Percentiles rank a stretch among this genome's conserved stretches.
Conservation (phyloP, 1,139 yeast species). For the Taiozyma sp. region DNA sequence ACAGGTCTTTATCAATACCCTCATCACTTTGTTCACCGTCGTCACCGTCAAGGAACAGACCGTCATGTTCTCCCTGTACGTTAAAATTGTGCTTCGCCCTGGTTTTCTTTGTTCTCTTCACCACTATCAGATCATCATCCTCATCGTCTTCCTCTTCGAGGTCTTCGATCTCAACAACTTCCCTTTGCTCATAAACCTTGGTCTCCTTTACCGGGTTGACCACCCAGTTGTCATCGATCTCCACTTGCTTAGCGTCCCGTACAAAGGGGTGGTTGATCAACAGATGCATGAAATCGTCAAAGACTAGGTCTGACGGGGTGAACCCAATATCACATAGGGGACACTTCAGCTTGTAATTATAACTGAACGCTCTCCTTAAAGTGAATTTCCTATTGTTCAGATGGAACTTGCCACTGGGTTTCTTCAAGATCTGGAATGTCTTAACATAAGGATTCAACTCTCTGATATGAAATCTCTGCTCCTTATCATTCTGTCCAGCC, state of each 20-base stretch:
- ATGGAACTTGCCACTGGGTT: neutral
- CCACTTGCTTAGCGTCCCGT: conserved; percentile 6
- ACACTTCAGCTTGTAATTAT: conserved; percentile 8
- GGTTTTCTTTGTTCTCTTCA: neutral
- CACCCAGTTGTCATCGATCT: conserved; percentile 12
- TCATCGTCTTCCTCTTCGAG: neutral
- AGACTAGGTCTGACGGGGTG: conserved; percentile 12
- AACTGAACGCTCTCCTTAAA: neutral
- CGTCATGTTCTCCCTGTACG: neutral
- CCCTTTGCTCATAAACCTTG: neutral
- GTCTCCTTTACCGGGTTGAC: conserved; percentile 10
- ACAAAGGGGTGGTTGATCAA: conserved; percentile 6
- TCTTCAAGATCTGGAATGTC: neutral
- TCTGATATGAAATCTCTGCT: neutral
- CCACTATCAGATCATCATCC: conserved; percentile 2
- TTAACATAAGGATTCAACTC: neutral
- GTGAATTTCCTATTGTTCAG: neutral
- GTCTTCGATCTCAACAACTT: conserved; percentile 3
- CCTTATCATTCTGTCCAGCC: neutral
- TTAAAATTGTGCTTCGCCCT: neutral
- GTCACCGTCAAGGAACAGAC: neutral
- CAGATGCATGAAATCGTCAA: conserved; percentile 21
- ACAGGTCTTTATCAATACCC: neutral
- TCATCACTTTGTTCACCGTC: neutral
- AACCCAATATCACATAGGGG: conserved; percentile 18